Evolutionary conservation across 768 basidiomycete genomes (phyloP), one percentile per base, ranked within the genome.

Genomic region (Coprinopsis cinerea): DNA sequence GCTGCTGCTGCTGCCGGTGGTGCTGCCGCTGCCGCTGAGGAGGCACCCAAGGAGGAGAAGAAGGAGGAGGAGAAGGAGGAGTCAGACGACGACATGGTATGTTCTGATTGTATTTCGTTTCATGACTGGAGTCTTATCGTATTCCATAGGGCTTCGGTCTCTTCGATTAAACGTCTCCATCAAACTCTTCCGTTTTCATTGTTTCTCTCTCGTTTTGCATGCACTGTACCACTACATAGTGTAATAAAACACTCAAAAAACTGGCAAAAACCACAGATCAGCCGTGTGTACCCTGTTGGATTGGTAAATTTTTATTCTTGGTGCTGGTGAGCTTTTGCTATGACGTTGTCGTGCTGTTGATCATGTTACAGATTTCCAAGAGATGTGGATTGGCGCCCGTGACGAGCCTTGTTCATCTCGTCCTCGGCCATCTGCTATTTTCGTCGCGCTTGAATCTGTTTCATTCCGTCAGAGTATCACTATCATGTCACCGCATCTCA

Each of bases 121-220:
- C 14, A 34, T 14, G 34, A 30, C 22, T 10, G 14, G 27, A 10
- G 14, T 49, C 4, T 24, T 47, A 24, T 46, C 3, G 14, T 25
- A 27, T 15, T 55, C 4, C 35, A 7, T 55, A 91, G 92, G 92
- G 92, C 77, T 93, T 95, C 80, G 91, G 92, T 75, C 81, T 95
- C 55, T 95, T 95, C 84, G 91, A 94, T 74, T 93, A 77, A 78
- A 51, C n/a, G n/a, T n/a, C n/a, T n/a, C n/a, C n/a, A n/a, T n/a
- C n/a, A n/a, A n/a, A n/a, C n/a, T n/a, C n/a, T n/a, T n/a, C n/a
- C n/a, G n/a, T n/a, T n/a, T n/a, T n/a, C n/a, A n/a, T 55, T 15
- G 44, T 39, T 20, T 40, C 35, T 36, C 26, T 34, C 25, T 49
- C 35, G 22, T 24, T 30, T 44, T 45, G 32, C 36, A 24, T 50